phyloP scores from a whole-genome alignment of 2,329 filamentous ascomycete species.

The Blumeria hordei region DNA sequence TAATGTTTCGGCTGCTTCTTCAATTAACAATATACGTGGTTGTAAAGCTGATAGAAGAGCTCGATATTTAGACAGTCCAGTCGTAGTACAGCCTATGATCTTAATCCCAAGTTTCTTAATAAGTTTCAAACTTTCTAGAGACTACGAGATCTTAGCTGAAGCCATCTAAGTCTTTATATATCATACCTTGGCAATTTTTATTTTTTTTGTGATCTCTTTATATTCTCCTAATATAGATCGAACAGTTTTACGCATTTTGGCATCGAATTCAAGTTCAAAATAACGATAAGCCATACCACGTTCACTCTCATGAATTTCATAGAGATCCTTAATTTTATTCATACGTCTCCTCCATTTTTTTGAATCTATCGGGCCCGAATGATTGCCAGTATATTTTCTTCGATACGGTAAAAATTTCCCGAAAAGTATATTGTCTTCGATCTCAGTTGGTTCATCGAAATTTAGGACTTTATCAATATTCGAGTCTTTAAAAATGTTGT shows the following conservation, averaged over 20 bases:
- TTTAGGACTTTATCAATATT: too few relatives aligned
- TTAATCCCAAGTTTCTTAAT: constrained; percentile 37
- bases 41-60: constrained; percentile 32
- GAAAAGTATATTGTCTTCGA: constrained; percentile 5
- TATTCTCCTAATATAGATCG: constrained; percentile 7
- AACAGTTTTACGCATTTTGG: constrained; percentile 6
- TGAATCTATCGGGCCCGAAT: constrained; percentile 2
- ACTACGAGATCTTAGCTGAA: constrained; percentile 6
- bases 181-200: constrained; percentile 9
- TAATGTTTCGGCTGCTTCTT: constrained; percentile 40
- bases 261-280: constrained; percentile 10
- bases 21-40: constrained; percentile 38
- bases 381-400: constrained; percentile 10
- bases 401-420: constrained; percentile 10
- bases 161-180: background rate
- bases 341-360: constrained; percentile 7
- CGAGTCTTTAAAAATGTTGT: constrained; percentile 1
- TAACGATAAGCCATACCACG: constrained; percentile 14
- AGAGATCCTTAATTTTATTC: constrained; percentile 6
- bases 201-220: constrained; percentile 4
- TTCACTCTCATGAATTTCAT: constrained; percentile 8
- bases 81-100: constrained; percentile 28
- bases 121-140: constrained; percentile 8
- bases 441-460: constrained; percentile 6
- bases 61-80: constrained; percentile 45